Evolutionary conservation across 805 yeast species (phyloP), one percentile per base, ranked within the genome.

Genomic region (Cyberlindnera galapagoensis): DNA sequence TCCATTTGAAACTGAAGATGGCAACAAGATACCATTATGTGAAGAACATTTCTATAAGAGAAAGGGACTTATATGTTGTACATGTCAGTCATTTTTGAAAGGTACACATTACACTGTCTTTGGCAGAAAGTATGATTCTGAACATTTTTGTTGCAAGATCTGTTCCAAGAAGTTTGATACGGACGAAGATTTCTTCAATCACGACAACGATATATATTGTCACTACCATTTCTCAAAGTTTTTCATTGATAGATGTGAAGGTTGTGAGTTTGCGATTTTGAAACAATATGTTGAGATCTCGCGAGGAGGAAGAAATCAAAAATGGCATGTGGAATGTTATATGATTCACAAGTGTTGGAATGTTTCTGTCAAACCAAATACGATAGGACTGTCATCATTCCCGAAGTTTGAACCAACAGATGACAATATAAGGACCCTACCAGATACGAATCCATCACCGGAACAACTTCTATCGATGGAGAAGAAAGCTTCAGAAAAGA

Each of bases 301-400:
- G 39, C 70, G 92, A 45, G 95, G 96, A 31, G 96, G 96, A 15
- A 71, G 80, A 45, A 80, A 83, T 37, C 95, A 88, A 56, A 94
- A 86, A 54, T 92, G 99, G 99, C 99, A 92, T 59, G 97, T 97
- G 2, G 97, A 94, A 55, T 92, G 99, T 63, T 92, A 87, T 54
- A 94, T 94, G 87, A 94, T 92, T 29, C 88, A 83, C 63, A 88
- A 88, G 57, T 88, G 86, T 51, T 92, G 98, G 98, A 87, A 86
- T 52, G 94, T 88, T 14, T 71, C 78, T 36, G 65, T 92, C 15
- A 70, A 80, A 1, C 69, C 81, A 0, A 78, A 71, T 31, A 62
- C 72, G 7, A 69, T 80, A 18, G 88, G 65, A 23, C 59, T 66
- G 15, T 55, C 59, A 4, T 32, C 49, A 1, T 47, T 57, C 21